Evolutionary conservation across 441 rosid genomes (phyloP).

Genomic region (Flueggea neowawraea): DNA sequence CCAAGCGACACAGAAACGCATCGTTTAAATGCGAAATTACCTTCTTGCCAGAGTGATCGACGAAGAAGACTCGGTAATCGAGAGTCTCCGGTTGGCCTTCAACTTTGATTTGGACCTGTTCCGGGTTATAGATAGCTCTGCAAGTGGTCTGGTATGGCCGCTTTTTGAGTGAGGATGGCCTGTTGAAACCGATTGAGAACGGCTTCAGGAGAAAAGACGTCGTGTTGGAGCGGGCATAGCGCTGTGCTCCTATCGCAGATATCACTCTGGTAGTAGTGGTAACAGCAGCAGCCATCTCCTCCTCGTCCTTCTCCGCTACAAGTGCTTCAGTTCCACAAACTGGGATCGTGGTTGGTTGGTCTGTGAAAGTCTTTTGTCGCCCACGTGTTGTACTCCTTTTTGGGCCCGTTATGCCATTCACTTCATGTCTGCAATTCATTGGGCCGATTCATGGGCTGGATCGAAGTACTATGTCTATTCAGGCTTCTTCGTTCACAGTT

Average conservation of each 20-base stretch:
- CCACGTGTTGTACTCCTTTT: too few species aligned
- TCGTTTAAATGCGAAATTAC: slow-evolving; percentile 17
- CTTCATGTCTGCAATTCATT: too few species aligned
- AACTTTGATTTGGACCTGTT: slow-evolving; percentile 49
- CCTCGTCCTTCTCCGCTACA: neutral
- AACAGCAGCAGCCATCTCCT: slow-evolving; percentile 4
- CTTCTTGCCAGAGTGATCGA: slow-evolving; percentile 72
- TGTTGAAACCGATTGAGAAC: neutral
- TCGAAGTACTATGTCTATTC: too few species aligned
- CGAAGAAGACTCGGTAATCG: slow-evolving; percentile 87
- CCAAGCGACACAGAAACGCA: neutral
- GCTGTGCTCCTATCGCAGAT: neutral
- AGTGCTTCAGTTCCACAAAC: neutral
- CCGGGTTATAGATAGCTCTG: slow-evolving; percentile 64
- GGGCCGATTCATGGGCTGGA: too few species aligned
- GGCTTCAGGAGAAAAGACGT: neutral
- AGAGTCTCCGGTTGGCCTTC: slow-evolving; percentile 85
- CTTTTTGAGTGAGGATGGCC: neutral
- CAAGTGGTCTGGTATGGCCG: slow-evolving; percentile 27
- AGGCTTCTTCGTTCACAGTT: too few species aligned
- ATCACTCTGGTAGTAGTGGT: neutral
- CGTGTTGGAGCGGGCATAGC: neutral
- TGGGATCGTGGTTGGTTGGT: neutral
- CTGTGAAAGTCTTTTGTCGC: too few species aligned
- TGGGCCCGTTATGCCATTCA: too few species aligned